These are phyloP conservation scores for Coprinellus aureogranulatus DNA, from an alignment of 768 basidiomycete species.

Conservation along the genomic window DNA sequence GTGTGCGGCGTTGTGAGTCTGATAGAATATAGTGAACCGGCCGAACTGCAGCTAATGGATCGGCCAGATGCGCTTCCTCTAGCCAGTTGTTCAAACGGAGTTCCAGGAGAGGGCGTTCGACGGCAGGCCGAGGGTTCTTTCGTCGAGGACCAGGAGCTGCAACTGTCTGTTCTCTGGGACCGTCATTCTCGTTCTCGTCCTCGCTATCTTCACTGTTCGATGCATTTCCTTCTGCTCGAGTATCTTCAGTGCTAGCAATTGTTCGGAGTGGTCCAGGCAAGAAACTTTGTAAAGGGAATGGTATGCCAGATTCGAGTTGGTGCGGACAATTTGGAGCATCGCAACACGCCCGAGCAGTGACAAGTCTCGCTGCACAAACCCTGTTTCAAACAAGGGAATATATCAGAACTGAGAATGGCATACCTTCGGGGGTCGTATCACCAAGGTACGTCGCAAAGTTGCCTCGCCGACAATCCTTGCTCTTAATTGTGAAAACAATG, in stretches of 20 bases:
- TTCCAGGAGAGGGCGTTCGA: conserved; percentile 7
- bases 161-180: too few relatives aligned
- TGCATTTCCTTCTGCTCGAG: neutral
- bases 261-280: too few relatives aligned
- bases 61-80: conserved; percentile 4
- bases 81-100: conserved; percentile 17
- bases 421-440: neutral
- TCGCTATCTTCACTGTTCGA: too few relatives aligned
- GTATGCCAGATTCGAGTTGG: too few relatives aligned
- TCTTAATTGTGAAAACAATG: conserved; percentile 6
- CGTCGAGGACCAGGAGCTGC: neutral
- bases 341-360: too few relatives aligned
- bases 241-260: neutral
- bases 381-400: too few relatives aligned
- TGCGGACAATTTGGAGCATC: too few relatives aligned
- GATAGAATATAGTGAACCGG: conserved; percentile 20
- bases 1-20: neutral
- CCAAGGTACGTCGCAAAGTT: conserved; percentile 2
- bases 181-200: neutral
- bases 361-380: too few relatives aligned
- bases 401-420: neutral
- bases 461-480: neutral
- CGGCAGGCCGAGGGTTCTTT: neutral
- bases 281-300: too few relatives aligned
- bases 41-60: conserved; percentile 11